Evolutionary conservation across 2,329 filamentous ascomycete genomes (phyloP), one percentile per base, ranked within the genome.

Genomic region (Colletotrichum tropicale): DNA sequence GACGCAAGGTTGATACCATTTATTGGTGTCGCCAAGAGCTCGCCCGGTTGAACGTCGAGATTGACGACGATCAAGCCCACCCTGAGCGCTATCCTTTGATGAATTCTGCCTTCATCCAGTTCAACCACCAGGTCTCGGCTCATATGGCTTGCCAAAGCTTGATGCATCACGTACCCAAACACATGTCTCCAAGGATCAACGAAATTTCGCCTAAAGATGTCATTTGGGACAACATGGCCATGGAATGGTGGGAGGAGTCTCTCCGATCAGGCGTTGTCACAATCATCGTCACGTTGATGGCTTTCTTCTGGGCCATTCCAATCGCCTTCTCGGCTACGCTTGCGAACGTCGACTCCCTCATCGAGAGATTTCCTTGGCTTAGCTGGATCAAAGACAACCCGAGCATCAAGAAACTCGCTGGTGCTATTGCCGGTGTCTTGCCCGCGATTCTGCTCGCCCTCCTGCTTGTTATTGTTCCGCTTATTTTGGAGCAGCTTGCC

Each of bases 41-140:
- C 32, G 96, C 97, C 21, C 92, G 95, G 16, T 88, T 98, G 21
- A 99, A 98, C 79, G 82, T 96, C 68, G 96, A 98, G 82, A 98
- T 99, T 70, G 96, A 98, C 79, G 88, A 93, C 60, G 97, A 98
- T 78, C 97, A 99, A 82, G 90, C 93, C 69, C 89, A 97, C 65
- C 94, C 94, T 0, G 96, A 98, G 78, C 92, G 93, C 6, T 98
- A 95, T 77, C 96, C 96, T 0, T 86, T 96, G 62, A 98, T 98
- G 96, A 98, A 95, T 81, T 98, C 96, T 1, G 97, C 97, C 1
- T 99, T 99, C 80, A 96, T 99, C 76, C 97, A 99, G 82, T 99
- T 99, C 89, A 98, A 99, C 81, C 94, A 98, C 81, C 97, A 99
- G 83, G 95, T 98, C 3, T 96, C 96, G 8, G 97, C 97, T 0